Conservation (phyloP, 257 asterid species). For the Mitragyna speciosa region DNA sequence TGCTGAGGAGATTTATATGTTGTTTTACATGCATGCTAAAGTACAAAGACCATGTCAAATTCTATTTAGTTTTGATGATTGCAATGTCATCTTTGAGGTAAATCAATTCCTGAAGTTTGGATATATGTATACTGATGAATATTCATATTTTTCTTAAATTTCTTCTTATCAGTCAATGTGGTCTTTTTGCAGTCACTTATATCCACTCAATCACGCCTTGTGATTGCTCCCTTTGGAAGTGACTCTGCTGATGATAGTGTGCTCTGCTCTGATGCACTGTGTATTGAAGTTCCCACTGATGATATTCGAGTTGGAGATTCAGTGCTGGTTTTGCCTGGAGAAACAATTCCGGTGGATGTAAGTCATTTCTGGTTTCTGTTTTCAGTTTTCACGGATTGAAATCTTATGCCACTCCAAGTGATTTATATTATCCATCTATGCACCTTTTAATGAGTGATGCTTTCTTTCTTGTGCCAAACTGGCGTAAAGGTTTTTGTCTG, state of each 20-base stretch:
- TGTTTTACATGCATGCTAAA: background rate
- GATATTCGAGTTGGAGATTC: conserved; percentile 81
- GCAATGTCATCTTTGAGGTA: background rate
- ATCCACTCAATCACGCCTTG: conserved; percentile 87
- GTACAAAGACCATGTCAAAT: background rate
- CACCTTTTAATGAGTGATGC: background rate
- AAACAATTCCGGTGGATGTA: conserved; percentile 96
- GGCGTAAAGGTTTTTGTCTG: no score
- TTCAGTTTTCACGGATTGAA: background rate
- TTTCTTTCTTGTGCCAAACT: background rate
- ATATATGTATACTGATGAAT: background rate
- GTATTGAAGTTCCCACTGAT: conserved; percentile 93
- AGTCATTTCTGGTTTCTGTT: conserved; percentile 27
- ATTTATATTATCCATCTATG: background rate
- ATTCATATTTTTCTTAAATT: conserved; percentile 11
- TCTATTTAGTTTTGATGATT: background rate
- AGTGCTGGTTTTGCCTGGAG: conserved; percentile 92
- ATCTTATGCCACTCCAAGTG: background rate
- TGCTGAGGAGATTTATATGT: background rate
- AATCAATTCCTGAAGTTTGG: background rate
- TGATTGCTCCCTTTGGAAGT: conserved; percentile 72
- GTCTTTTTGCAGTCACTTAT: conserved; percentile 74
- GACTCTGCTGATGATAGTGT: conserved; percentile 56
- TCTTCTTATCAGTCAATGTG: conserved; percentile 21
- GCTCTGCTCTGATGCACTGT: conserved; percentile 75